A percentile compares a stretch with the other conserved stretches of the same genome.
phyloP scores from a whole-genome alignment of 805 yeast genomes.

The Yarrowia bubula region DNA sequence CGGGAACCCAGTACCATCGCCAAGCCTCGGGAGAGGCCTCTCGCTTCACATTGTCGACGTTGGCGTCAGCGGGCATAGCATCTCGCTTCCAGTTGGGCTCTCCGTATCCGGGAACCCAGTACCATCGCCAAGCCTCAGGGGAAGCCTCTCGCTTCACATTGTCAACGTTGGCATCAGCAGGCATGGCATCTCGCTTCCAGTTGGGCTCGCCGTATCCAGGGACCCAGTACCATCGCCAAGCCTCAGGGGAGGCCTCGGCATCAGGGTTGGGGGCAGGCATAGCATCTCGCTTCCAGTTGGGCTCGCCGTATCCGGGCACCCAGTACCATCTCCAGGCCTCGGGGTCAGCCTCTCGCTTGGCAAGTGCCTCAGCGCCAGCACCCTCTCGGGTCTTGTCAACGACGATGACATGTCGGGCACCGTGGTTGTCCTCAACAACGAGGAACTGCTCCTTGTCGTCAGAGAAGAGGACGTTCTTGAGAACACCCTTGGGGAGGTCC shows the following conservation, averaged over 20 bases:
- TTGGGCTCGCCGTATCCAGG: background rate
- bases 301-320: slow-evolving; percentile 3
- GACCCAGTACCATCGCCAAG: slow-evolving; percentile 1
- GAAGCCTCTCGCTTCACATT: background rate
- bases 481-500: slow-evolving; percentile 12
- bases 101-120: background rate
- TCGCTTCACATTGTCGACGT: background rate
- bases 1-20: background rate
- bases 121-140: slow-evolving; percentile 20
- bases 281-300: slow-evolving; percentile 25
- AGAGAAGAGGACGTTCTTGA: background rate
- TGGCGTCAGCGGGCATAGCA: slow-evolving; percentile 12
- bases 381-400: background rate
- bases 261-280: slow-evolving; percentile 7
- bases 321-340: slow-evolving; percentile 21
- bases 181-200: slow-evolving; percentile 7
- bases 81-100: slow-evolving; percentile 26
- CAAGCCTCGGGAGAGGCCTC: slow-evolving; percentile 6
- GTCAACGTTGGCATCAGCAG: background rate
- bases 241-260: background rate
- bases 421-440: background rate
- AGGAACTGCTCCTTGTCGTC: background rate
- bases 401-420: background rate
- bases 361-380: background rate
- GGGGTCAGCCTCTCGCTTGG: slow-evolving; percentile 16